Conservation (phyloP, 202 grass and related monocot genomes). For the Brachypodium distachyon region DNA sequence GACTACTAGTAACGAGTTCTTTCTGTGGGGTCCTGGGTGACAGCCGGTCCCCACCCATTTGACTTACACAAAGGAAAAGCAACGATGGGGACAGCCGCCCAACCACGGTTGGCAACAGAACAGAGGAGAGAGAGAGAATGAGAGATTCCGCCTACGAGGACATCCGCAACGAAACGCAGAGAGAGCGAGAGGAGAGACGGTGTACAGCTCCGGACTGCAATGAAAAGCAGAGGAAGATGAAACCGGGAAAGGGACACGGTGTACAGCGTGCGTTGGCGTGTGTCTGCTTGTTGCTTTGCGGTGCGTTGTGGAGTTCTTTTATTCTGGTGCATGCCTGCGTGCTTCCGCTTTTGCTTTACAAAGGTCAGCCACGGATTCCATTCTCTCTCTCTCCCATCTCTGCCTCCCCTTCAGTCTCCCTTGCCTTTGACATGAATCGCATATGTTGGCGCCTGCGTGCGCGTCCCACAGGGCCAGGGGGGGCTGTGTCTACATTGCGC, state of each 20-base stretch:
- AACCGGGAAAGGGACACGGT: neutral
- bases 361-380: conserved; percentile 25
- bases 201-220: neutral
- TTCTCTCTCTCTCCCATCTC: neutral
- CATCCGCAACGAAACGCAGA: neutral
- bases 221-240: neutral
- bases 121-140: neutral
- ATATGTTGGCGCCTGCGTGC: neutral
- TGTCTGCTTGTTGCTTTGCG: conserved; percentile 10
- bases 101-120: neutral
- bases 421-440: conserved; percentile 15
- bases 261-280: neutral
- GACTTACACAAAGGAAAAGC: conserved; percentile 35
- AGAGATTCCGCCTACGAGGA: conserved; percentile 6
- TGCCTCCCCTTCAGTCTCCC: conserved; percentile 5
- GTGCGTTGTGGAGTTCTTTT: too few relatives aligned
- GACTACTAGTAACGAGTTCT: too few relatives aligned
- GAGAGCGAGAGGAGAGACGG: too few relatives aligned
- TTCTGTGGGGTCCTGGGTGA: neutral
- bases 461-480: neutral
- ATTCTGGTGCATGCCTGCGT: neutral
- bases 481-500: neutral
- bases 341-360: conserved; percentile 19
- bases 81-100: neutral
- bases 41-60: conserved; percentile 10